Percentiles rank a stretch among this genome's conserved stretches.
Conservation (phyloP, 2,329 filamentous ascomycete genomes). For the Exophiala sp. region DNA sequence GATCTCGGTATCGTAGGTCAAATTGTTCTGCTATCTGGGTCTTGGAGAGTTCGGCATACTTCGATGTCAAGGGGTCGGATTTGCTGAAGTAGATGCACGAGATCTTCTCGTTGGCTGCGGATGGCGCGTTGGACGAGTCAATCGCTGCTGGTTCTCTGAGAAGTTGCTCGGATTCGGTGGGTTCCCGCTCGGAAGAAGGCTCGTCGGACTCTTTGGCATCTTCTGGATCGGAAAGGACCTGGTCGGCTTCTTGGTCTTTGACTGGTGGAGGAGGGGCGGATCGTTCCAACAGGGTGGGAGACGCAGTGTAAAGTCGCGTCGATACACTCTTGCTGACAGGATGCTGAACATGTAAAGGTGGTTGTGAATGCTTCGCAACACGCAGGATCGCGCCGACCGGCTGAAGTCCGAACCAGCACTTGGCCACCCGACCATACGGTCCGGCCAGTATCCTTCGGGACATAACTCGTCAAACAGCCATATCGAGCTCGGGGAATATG, state of each 20-base stretch:
- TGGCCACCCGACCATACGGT: not conserved
- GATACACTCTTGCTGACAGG: not conserved
- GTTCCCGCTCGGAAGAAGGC: no score
- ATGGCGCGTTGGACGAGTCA: not conserved
- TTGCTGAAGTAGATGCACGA: conserved; percentile 18
- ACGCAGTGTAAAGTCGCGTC: not conserved
- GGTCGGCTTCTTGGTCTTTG: no score
- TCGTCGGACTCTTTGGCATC: not conserved
- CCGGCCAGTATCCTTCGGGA: not conserved
- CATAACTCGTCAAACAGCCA: not conserved
- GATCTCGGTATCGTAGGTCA: conserved; percentile 30
- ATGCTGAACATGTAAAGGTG: not conserved
- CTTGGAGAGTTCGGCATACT: conserved; percentile 18
- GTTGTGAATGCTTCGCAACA: no score
- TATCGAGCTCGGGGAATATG: not conserved
- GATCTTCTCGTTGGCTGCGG: conserved; percentile 6
- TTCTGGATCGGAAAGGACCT: no score
- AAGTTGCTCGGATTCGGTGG: not conserved
- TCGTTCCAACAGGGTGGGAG: not conserved
- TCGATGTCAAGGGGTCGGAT: conserved; percentile 3
- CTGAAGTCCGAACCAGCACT: not conserved
- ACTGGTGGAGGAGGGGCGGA: no score
- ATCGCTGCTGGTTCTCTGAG: not conserved
- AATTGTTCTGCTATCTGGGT: conserved; percentile 19
- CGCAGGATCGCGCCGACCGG: no score